phyloP scores from a whole-genome alignment of 2,329 filamentous ascomycete genomes.

The Cytospora leucostoma region DNA sequence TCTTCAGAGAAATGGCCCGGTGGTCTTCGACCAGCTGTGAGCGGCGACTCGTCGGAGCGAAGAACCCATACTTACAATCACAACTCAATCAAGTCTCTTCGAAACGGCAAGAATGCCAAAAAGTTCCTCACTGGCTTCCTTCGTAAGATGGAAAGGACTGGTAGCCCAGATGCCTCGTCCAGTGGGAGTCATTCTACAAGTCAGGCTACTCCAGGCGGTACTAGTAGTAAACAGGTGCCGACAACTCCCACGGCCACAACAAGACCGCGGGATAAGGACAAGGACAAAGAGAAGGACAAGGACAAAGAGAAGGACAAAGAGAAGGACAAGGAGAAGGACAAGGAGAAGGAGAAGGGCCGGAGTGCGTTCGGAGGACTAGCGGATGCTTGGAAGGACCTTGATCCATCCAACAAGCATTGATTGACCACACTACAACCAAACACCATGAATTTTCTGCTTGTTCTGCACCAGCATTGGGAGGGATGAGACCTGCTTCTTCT shows the following conservation, averaged over 20 bases:
- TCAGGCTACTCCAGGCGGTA: constrained; percentile 11
- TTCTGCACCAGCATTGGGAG: background rate
- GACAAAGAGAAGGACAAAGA: constrained; percentile 38
- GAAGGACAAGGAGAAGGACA: constrained; percentile 36
- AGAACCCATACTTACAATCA: constrained; percentile 3
- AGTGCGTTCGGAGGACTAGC: constrained; percentile 26
- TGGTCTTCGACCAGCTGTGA: constrained; percentile 11
- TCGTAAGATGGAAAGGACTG: constrained; percentile 34
- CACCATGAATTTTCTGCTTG: background rate
- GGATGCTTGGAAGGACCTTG: constrained; percentile 27
- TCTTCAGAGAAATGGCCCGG: constrained; percentile 20
- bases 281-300: constrained; percentile 32
- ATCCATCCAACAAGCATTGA: constrained; percentile 22
- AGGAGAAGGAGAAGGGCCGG: constrained; percentile 35
- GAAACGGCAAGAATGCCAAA: constrained; percentile 44
- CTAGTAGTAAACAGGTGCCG: background rate
- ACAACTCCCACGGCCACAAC: constrained; percentile 23
- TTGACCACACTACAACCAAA: background rate
- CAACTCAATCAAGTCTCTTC: constrained; percentile 28
- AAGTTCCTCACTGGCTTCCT: constrained; percentile 47
- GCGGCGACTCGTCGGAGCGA: constrained; percentile 10
- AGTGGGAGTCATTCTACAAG: constrained; percentile 5
- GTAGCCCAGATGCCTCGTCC: constrained; percentile 35
- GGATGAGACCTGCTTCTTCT: background rate
- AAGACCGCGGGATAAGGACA: constrained; percentile 34